phyloP scores from a whole-genome alignment of 1,139 yeast genomes.

The Arxiozyma slooffiae region DNA sequence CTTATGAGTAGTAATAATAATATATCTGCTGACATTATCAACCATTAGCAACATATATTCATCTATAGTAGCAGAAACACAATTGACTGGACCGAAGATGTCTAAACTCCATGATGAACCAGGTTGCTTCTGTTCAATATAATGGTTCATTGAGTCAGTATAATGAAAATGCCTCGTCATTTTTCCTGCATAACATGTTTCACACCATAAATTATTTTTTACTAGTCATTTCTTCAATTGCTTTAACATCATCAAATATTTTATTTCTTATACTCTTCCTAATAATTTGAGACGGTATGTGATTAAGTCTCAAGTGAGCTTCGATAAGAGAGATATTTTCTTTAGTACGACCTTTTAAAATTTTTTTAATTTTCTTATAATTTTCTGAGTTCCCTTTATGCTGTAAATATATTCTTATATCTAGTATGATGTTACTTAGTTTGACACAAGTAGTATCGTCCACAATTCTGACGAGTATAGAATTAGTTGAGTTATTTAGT shows the following conservation, averaged over 20 bases:
- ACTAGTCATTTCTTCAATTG: not conserved
- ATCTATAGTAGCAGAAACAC: not conserved
- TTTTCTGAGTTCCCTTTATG: no score
- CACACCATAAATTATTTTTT: not conserved
- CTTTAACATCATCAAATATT: not conserved
- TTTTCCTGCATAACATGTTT: slow-evolving; percentile 1
- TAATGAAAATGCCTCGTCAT: slow-evolving; percentile 2
- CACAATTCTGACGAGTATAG: no score
- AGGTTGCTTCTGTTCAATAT: not conserved
- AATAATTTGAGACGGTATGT: not conserved
- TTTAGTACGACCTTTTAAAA: no score
- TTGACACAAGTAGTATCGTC: no score
- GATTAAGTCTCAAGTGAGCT: slow-evolving; percentile 2
- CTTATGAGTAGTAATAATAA: not conserved
- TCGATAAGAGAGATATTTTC: not conserved
- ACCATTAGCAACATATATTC: slow-evolving; percentile 3
- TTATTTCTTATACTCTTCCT: not conserved
- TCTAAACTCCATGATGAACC: slow-evolving; percentile 5
- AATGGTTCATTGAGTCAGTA: slow-evolving; percentile 4
- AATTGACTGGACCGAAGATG: slow-evolving; percentile 1
- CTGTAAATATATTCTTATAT: no score
- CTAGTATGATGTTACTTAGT: no score
- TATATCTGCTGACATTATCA: slow-evolving; percentile 2
- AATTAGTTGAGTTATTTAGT: no score
- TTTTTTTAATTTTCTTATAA: no score